Conservation (phyloP, 176 grass and related monocot genomes). For the Hyparrhenia diplandra region DNA sequence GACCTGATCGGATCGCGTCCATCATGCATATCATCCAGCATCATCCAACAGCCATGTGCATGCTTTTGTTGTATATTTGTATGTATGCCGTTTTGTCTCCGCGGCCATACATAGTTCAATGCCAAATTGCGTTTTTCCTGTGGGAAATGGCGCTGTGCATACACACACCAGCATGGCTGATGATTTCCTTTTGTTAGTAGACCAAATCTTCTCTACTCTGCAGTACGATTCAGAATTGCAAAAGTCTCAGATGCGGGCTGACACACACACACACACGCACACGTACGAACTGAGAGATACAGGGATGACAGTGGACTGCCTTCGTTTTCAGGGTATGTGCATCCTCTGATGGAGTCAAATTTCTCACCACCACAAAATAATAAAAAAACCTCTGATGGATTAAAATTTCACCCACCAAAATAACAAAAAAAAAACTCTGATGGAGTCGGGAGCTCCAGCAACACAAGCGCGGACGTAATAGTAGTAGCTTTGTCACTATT, state of each 20-base stretch:
- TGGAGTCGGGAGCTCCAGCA: neutral
- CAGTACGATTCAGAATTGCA: neutral
- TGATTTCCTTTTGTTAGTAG: neutral
- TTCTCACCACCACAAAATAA: too few species aligned
- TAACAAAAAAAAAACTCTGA: neutral
- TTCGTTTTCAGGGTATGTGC: neutral
- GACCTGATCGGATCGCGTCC: slow-evolving; percentile 19
- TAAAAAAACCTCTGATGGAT: too few species aligned
- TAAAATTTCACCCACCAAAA: too few species aligned
- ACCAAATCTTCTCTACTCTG: neutral
- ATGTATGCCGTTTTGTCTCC: neutral
- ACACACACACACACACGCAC: too few species aligned
- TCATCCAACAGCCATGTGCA: slow-evolving; percentile 36
- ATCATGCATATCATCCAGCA: neutral
- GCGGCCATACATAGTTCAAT: neutral
- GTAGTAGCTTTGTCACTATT: too few species aligned
- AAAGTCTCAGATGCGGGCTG: neutral
- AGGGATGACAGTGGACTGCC: neutral
- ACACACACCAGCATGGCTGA: neutral
- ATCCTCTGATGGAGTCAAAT: neutral
- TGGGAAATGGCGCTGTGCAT: neutral
- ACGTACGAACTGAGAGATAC: neutral
- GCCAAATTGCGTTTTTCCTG: neutral
- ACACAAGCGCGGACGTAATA: too few species aligned
- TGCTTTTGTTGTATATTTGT: neutral